Evolutionary conservation across 441 rosid species (phyloP).

Genomic region (Raphanus hybrid): DNA sequence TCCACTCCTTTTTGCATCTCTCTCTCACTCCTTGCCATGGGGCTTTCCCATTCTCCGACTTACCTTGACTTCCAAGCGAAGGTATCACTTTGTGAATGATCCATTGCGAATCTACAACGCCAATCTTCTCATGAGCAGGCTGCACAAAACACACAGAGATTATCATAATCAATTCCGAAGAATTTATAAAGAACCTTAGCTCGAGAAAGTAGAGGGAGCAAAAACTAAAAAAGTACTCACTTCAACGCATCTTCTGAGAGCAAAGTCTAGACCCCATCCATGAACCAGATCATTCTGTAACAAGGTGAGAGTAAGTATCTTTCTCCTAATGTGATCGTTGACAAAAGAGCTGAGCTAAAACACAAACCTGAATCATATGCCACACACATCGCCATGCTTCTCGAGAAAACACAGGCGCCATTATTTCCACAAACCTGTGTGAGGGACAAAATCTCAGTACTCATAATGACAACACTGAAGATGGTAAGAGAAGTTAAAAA

Average conservation of each 20-base stretch:
- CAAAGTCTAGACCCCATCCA: slow-evolving; percentile 86
- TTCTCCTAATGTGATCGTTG: not conserved
- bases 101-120: slow-evolving; percentile 84
- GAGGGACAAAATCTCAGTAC: slow-evolving; percentile 19
- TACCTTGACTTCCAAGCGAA: slow-evolving; percentile 75
- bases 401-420: slow-evolving; percentile 94
- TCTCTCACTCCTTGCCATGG: slow-evolving; percentile 79
- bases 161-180: not conserved
- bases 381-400: slow-evolving; percentile 98
- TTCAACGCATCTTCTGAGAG: slow-evolving; percentile 75
- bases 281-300: slow-evolving; percentile 75
- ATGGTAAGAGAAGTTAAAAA: not conserved
- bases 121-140: slow-evolving; percentile 84
- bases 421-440: slow-evolving; percentile 92
- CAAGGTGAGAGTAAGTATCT: not conserved
- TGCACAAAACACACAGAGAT: slow-evolving; percentile 27
- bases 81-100: slow-evolving; percentile 77
- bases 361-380: slow-evolving; percentile 88
- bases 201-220: not conserved
- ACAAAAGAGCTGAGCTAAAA: slow-evolving; percentile 4
- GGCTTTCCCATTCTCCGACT: slow-evolving; percentile 59
- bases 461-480: not conserved
- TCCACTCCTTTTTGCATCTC: slow-evolving; percentile 70
- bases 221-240: slow-evolving; percentile 49
- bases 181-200: not conserved